A percentile compares a stretch with the other conserved stretches of the same genome.
phyloP scores from a whole-genome alignment of 148 eudicot species.

The Simmondsia chinensis region DNA sequence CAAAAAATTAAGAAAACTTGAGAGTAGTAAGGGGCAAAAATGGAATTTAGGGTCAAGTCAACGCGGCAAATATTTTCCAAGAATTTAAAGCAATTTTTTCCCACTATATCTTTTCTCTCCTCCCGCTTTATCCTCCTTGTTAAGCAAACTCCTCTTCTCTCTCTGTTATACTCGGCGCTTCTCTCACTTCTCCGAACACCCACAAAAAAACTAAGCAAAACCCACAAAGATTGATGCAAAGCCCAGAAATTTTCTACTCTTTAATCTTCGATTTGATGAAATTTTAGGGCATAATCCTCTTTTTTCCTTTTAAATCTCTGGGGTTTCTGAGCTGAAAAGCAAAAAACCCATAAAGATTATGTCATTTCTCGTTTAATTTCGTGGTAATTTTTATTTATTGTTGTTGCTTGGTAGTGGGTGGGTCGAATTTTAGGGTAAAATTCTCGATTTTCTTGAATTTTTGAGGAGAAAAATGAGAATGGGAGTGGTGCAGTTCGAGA shows the following conservation, averaged over 20 bases:
- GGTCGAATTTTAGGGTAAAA: conserved; percentile 3
- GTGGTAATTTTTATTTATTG: too few species aligned
- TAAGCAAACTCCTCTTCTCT: neutral
- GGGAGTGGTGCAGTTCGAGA: conserved; percentile 32
- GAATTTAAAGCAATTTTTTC: conserved; percentile 22
- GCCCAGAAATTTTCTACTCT: too few species aligned
- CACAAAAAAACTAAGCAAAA: conserved; percentile 1
- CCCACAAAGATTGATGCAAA: neutral
- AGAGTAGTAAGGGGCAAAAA: conserved; percentile 1
- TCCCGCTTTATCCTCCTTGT: neutral
- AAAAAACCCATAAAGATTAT: too few species aligned
- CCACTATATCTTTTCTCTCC: neutral
- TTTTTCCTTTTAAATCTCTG: too few species aligned
- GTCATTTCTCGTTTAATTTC: too few species aligned
- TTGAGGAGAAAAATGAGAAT: conserved; percentile 18
- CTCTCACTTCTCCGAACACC: neutral
- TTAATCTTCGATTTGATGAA: too few species aligned
- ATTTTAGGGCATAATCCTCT: too few species aligned
- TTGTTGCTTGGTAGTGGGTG: neutral
- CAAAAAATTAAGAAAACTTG: conserved; percentile 6
- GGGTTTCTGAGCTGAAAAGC: too few species aligned
- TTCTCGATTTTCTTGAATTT: neutral
- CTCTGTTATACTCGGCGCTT: too few species aligned
- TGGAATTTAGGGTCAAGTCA: neutral
- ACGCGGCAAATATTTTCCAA: too few species aligned